A percentile compares a stretch with the other conserved stretches of the same genome.
Evolutionary conservation across 306 rosid genomes (phyloP).

Genomic region (Acacia crassicarpa): DNA sequence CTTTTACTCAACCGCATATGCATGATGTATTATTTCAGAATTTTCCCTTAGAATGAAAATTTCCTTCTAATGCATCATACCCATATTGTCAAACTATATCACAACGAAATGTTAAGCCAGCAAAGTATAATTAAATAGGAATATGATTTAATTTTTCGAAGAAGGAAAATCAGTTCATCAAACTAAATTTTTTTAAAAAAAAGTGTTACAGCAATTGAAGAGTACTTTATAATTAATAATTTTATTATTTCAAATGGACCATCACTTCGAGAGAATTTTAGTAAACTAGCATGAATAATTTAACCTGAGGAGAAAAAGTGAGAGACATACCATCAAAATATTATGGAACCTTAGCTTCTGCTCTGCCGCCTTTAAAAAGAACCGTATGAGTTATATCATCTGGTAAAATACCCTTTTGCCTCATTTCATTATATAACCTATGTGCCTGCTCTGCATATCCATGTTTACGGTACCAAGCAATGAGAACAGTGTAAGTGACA

Average conservation of each 20-base stretch:
- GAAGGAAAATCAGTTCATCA: neutral
- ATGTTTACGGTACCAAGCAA: slow-evolving; percentile 39
- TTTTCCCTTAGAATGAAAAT: slow-evolving; percentile 5
- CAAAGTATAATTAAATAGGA: neutral
- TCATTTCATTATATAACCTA: slow-evolving; percentile 46
- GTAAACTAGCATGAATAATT: slow-evolving; percentile 12
- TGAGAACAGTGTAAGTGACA: slow-evolving; percentile 57
- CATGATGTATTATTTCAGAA: slow-evolving; percentile 5
- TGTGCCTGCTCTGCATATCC: slow-evolving; percentile 38
- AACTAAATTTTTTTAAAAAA: neutral
- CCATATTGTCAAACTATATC: neutral
- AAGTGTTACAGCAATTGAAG: neutral
- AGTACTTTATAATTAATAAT: neutral
- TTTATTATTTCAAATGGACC: neutral
- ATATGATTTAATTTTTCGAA: neutral
- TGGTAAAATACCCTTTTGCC: slow-evolving; percentile 40
- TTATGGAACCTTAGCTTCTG: slow-evolving; percentile 30
- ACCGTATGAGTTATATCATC: slow-evolving; percentile 36
- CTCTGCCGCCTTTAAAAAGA: slow-evolving; percentile 28
- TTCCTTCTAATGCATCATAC: neutral
- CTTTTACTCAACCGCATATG: slow-evolving; percentile 1
- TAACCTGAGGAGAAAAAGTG: slow-evolving; percentile 7
- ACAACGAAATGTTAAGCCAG: slow-evolving; percentile 1
- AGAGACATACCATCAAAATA: slow-evolving; percentile 37
- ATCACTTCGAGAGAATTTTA: neutral